A percentile compares a stretch with the other conserved stretches of the same genome.
These are phyloP conservation scores for Linanthus parryae DNA, from an alignment of 148 eudicot species.

Conservation along the genomic window DNA sequence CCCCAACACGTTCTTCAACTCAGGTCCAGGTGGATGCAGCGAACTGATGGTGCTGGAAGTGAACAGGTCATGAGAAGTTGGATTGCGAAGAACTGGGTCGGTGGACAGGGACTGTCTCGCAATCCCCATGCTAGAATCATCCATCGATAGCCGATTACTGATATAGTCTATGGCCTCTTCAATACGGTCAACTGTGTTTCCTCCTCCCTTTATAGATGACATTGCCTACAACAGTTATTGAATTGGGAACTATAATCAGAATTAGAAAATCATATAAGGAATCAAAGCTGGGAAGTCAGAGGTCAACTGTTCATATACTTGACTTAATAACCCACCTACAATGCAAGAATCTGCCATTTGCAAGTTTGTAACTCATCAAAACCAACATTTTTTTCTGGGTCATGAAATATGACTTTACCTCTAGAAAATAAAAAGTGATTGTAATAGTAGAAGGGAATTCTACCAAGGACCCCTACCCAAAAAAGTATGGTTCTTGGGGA, in stretches of 20 bases:
- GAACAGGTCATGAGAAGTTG: conserved; percentile 20
- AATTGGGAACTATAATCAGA: conserved; percentile 8
- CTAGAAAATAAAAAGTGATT: too few species aligned
- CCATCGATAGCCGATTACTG: conserved; percentile 42
- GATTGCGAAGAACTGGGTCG: conserved; percentile 24
- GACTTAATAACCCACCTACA: not conserved
- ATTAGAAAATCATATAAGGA: not conserved
- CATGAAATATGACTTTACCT: too few species aligned
- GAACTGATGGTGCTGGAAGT: conserved; percentile 24
- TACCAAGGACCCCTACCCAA: too few species aligned
- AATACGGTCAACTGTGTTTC: conserved; percentile 36
- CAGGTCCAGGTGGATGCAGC: conserved; percentile 31
- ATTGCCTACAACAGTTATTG: conserved; percentile 44
- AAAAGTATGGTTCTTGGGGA: too few species aligned
- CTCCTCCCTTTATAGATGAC: conserved; percentile 44
- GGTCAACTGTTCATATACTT: not conserved
- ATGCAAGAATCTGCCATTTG: not conserved
- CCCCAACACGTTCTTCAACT: conserved; percentile 30
- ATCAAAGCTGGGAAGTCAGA: not conserved
- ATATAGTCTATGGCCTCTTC: conserved; percentile 68
- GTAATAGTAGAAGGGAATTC: too few species aligned
- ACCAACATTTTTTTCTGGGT: too few species aligned
- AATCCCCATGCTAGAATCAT: conserved; percentile 37
- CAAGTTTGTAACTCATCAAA: not conserved
- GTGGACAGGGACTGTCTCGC: conserved; percentile 14